phyloP scores from a whole-genome alignment of 768 basidiomycete genomes.

The Punctularia strigosozonata region DNA sequence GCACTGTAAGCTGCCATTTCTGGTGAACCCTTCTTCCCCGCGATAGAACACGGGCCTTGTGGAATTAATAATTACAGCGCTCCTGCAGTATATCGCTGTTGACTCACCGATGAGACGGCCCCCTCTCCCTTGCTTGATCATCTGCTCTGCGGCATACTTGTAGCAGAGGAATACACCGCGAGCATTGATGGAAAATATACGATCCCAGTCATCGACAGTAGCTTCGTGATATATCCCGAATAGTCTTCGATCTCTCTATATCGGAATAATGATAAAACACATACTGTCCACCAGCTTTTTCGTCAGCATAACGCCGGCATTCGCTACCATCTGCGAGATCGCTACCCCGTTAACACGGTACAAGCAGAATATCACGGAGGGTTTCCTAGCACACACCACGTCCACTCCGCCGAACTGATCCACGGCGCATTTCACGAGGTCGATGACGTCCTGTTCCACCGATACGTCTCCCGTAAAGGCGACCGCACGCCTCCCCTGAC shows the following conservation, averaged over 20 bases:
- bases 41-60: background rate
- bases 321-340: conserved; percentile 28
- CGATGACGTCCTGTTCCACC: background rate
- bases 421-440: background rate
- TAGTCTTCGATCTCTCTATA: background rate
- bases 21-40: background rate
- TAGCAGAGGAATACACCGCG: conserved; percentile 25
- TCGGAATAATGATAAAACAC: background rate
- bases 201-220: conserved; percentile 15
- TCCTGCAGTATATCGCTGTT: background rate
- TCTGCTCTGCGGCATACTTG: conserved; percentile 25
- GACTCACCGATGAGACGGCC: conserved; percentile 25
- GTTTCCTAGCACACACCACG: conserved; percentile 7
- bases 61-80: background rate
- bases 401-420: conserved; percentile 6
- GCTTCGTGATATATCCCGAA: too few species aligned
- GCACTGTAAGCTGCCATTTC: background rate
- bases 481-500: background rate
- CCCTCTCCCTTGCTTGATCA: conserved; percentile 26
- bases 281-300: background rate
- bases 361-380: background rate
- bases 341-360: background rate
- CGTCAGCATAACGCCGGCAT: conserved; percentile 24
- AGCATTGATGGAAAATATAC: conserved; percentile 18
- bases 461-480: background rate